Evolutionary conservation across 2,329 filamentous ascomycete species (phyloP), one percentile per base, ranked within the genome.

Genomic region (Phaeosphaeriaceae sp.): DNA sequence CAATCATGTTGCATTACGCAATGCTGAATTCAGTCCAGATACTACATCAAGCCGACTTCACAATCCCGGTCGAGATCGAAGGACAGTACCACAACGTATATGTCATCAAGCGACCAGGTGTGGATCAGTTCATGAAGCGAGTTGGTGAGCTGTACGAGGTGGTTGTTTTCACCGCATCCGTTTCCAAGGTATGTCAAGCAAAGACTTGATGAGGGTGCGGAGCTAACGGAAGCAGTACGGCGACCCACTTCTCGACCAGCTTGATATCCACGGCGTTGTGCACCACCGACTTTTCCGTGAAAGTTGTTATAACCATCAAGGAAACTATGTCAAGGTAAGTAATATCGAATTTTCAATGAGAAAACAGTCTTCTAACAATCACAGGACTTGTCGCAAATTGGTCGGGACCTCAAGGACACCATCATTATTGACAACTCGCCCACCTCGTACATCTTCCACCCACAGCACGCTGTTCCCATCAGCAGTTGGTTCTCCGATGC

Each of bases 401-500:
- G 95, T 52, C 91, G 95, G 66, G 94, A 98, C 77, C 87, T 99
- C 56, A 92, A 93, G 79, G 94, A 99, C 76, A 99, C 94, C 21
- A 99, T 99, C 77, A 99, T 99, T 78, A 99, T 99, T 74, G 95
- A 99, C 83, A 99, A 99, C 81, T 98, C 95, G 49, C 95, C 95
- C 2, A 99, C 95, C 4, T 98, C 94, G 13, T 99, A 99, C 83
- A 98, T 99, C 73, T 99, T 99, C 86, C 95, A 99, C 77, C 95
- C 95, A 23, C 94, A 99, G 82, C 95, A 99, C 78, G 95, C 95
- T 61, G 94, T 99, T 51, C 95, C 95, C 24, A 99, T 99, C 82
- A 97, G 94, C 86, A 98, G 94, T 85, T 99, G 95, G 95, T 99
- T 99, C 83, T 97, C 94, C 67, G 95, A 99, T 81, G 95, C 95